Evolutionary conservation across 139 green algal species (phyloP), one percentile per base, ranked within the genome.

Genomic region (Pycnococcus provasolii): DNA sequence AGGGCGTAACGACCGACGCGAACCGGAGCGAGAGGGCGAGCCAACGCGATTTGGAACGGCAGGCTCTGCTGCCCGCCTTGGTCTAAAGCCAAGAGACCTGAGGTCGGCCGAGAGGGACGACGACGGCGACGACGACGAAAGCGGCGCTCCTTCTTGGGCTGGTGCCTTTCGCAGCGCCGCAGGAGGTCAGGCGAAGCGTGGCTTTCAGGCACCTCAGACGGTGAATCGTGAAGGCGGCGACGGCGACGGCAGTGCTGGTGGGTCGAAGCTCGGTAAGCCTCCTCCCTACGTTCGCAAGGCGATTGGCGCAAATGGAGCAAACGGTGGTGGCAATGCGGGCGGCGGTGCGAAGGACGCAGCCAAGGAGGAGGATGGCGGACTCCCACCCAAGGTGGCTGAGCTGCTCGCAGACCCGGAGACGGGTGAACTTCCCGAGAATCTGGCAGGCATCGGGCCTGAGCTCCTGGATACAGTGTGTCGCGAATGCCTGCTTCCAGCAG

Each of bases 341-440:
- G 48, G 59, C 39, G 40, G 37, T 4, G 40, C 13, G 26, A 64
- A 73, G 37, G 15, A 4, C 15, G 8, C 6, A 6, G 5, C 53
- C 6, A 60, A 60, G 15, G 53, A 9, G 2, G 47, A 47, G 40
- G 44, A 51, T 6, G 64, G 40, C 42, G 54, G 45, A n/a, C 9
- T 9, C 2, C 13, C 42, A 11, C 8, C 3, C 45, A 50, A 59
- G 39, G 48, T 37, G 39, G 61, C 9, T 2, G 48, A 37, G 15
- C 47, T 50, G 2, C 60, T 68, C 39, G 41, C 9, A 26, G 62
- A 68, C 7, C 13, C 7, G 15, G 62, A 50, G 46, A 60, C 60
- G 62, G 67, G 67, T 42, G 67, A 73, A 52, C 40, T 73, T 50
- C 45, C 67, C 6, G 67, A 73, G 43, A 45, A 67, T 11, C 53